Evolutionary conservation across 441 rosid species (phyloP).

Genomic region (Croton laevigatus): DNA sequence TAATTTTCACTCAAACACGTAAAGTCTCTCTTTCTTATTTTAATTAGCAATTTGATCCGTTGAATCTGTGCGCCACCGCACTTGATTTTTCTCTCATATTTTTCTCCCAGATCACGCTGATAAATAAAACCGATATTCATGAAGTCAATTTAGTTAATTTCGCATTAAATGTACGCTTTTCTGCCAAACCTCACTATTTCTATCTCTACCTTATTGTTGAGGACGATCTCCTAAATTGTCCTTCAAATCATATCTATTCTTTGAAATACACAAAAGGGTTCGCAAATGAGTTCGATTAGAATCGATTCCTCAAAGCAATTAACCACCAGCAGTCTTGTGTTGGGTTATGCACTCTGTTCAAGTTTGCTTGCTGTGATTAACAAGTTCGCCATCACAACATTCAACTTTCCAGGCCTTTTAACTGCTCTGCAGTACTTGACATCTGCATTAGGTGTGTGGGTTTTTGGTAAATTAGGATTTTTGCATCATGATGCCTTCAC

Average conservation of each 20-base stretch:
- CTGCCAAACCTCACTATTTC: not conserved
- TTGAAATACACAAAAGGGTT: not conserved
- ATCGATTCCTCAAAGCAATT: slow-evolving; percentile 52
- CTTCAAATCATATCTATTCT: not conserved
- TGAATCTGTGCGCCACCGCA: not conserved
- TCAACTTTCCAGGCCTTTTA: slow-evolving; percentile 81
- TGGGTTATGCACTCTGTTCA: slow-evolving; percentile 89
- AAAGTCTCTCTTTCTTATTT: not conserved
- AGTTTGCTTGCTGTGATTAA: slow-evolving; percentile 94
- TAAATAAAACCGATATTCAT: not conserved
- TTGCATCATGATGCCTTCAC: slow-evolving; percentile 79
- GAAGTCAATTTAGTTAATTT: not conserved
- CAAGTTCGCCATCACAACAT: slow-evolving; percentile 81
- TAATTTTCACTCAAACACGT: not conserved
- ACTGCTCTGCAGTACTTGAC: slow-evolving; percentile 87
- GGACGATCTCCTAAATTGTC: slow-evolving; percentile 8
- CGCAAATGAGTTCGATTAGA: slow-evolving; percentile 46
- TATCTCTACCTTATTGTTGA: not conserved
- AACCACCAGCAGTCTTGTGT: slow-evolving; percentile 70
- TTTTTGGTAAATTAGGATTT: slow-evolving; percentile 71
- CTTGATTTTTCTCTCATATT: slow-evolving; percentile 6
- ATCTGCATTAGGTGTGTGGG: slow-evolving; percentile 72
- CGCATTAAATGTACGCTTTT: not conserved
- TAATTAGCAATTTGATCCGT: not conserved
- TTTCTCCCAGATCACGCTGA: not conserved